phyloP scores from a whole-genome alignment of 2,329 filamentous ascomycete species.

The Trichoderma semiorbis region DNA sequence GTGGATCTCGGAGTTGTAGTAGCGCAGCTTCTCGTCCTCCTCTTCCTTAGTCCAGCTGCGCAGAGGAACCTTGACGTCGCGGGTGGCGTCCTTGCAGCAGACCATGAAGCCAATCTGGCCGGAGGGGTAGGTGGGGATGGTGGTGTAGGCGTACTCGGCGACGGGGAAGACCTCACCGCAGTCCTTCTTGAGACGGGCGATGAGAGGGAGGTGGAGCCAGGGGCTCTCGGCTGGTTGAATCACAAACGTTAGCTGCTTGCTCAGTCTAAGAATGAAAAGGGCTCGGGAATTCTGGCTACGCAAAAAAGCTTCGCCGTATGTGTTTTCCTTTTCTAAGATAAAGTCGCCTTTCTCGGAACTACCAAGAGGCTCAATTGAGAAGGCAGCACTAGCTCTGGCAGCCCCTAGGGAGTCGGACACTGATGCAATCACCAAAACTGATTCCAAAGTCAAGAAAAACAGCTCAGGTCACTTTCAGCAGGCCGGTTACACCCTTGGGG shows the following conservation, averaged over 20 bases:
- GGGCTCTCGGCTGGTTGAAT: conserved; percentile 84
- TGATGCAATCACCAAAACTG: conserved; percentile 4
- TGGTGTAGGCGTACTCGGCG: conserved; percentile 98
- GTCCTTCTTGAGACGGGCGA: conserved; percentile 91
- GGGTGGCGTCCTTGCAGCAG: conserved; percentile 88
- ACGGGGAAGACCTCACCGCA: conserved; percentile 97
- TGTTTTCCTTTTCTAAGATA: background rate
- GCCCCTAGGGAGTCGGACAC: conserved; percentile 29
- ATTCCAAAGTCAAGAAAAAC: background rate
- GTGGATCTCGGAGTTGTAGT: conserved; percentile 98
- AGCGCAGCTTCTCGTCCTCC: conserved; percentile 88
- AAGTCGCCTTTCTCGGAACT: conserved; percentile 30
- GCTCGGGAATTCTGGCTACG: background rate
- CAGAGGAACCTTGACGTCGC: conserved; percentile 80
- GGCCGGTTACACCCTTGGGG: conserved; percentile 31
- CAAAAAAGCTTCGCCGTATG: background rate
- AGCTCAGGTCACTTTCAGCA: conserved; percentile 15
- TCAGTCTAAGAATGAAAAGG: background rate
- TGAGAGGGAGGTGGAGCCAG: conserved; percentile 95
- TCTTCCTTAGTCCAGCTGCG: conserved; percentile 80
- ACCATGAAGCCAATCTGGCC: conserved; percentile 99
- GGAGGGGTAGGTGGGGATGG: conserved; percentile 97
- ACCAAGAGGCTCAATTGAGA: conserved; percentile 33
- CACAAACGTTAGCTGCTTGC: background rate
- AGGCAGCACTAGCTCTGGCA: conserved; percentile 40